These are phyloP conservation scores for Plasmopara halstedii DNA, from an alignment of 352 stramenopile genomes.

Conservation along the genomic window DNA sequence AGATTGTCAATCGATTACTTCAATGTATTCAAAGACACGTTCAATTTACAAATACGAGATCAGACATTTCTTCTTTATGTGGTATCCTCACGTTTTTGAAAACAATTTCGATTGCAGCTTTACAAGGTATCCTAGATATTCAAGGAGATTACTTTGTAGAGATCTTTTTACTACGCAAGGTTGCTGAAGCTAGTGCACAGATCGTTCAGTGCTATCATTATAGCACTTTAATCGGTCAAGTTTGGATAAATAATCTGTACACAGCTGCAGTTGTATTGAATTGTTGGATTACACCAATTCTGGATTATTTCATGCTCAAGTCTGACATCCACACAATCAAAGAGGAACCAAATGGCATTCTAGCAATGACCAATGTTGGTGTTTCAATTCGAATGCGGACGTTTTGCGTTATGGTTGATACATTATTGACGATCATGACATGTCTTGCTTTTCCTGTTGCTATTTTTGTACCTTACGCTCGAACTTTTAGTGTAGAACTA, in stretches of 20 bases:
- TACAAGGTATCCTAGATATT: conserved; percentile 10
- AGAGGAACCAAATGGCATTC: neutral
- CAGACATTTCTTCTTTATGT: neutral
- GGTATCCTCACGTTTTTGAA: conserved; percentile 1
- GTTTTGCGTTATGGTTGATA: conserved; percentile 9
- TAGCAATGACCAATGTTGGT: neutral
- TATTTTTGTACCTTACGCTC: conserved; percentile 18
- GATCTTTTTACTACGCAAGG: conserved; percentile 12
- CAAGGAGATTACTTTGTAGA: conserved; percentile 14
- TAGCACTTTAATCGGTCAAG: conserved; percentile 27
- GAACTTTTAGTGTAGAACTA: conserved; percentile 15
- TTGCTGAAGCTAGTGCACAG: conserved; percentile 14
- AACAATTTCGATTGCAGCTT: neutral
- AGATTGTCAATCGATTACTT: conserved; percentile 3
- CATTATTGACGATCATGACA: neutral
- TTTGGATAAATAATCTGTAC: conserved; percentile 42
- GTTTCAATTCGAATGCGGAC: conserved; percentile 3
- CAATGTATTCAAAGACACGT: neutral
- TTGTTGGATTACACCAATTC: conserved; percentile 22
- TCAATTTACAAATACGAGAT: neutral
- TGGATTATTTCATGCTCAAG: conserved; percentile 9
- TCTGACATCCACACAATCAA: neutral
- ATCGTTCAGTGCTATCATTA: conserved; percentile 34
- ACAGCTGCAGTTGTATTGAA: conserved; percentile 31
- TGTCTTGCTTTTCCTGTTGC: conserved; percentile 11